Conservation (phyloP, 345 rosid species). For the Sonneratia caseolaris region DNA sequence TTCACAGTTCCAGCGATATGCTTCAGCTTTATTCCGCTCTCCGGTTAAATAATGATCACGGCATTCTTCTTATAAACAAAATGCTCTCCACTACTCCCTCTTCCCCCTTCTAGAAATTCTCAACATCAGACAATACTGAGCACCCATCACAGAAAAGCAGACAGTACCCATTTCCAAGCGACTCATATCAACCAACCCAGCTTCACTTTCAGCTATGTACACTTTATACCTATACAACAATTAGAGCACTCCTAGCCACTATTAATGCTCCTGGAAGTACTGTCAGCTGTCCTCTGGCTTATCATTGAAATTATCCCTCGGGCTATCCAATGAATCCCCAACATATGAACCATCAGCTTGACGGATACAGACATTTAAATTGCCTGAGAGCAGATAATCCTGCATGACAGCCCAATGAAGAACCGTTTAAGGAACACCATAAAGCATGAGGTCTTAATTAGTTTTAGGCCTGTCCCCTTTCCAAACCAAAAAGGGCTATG, state of each 20-base stretch:
- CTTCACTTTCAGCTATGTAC: constrained; percentile 44
- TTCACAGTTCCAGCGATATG: constrained; percentile 10
- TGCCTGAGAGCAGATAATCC: constrained; percentile 56
- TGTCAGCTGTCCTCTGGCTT: constrained; percentile 16
- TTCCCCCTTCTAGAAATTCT: background rate
- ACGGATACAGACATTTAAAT: constrained; percentile 53
- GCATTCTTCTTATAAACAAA: constrained; percentile 30
- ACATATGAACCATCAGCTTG: constrained; percentile 75
- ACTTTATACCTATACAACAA: constrained; percentile 31
- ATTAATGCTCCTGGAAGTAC: constrained; percentile 4
- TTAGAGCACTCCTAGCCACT: constrained; percentile 34
- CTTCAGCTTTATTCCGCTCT: constrained; percentile 22
- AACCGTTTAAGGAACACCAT: background rate
- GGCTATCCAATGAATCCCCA: constrained; percentile 50
- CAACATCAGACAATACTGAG: constrained; percentile 13
- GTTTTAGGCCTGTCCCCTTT: background rate
- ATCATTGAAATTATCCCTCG: constrained; percentile 31
- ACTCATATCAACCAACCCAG: constrained; percentile 17
- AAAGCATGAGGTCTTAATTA: background rate
- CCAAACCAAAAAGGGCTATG: background rate
- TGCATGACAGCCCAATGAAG: constrained; percentile 22
- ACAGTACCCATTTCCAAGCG: constrained; percentile 26
- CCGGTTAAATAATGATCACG: constrained; percentile 19
- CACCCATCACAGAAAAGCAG: constrained; percentile 37
- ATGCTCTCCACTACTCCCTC: too few relatives aligned